A percentile compares a stretch with the other conserved stretches of the same genome.
Conservation (phyloP, 345 rosid genomes). For the Garcia nutans region DNA sequence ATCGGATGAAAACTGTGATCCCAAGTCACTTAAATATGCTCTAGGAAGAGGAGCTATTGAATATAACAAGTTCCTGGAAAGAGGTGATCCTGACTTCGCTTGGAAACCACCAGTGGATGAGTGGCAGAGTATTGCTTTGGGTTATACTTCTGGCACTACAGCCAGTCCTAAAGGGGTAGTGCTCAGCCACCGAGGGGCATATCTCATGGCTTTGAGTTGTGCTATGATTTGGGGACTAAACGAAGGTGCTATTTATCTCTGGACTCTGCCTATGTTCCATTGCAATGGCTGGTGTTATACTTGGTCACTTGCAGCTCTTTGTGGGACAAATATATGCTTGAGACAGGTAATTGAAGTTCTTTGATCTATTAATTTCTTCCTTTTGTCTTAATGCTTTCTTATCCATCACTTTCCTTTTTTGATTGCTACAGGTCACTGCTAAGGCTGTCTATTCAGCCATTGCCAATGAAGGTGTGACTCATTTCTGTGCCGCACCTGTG, state of each 20-base stretch:
- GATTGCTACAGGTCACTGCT: slow-evolving; percentile 60
- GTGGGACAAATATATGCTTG: slow-evolving; percentile 80
- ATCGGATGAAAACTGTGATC: slow-evolving; percentile 69
- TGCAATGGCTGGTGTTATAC: slow-evolving; percentile 89
- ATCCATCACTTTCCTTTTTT: not conserved
- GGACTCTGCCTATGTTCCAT: slow-evolving; percentile 98
- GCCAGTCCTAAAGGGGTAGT: slow-evolving; percentile 92
- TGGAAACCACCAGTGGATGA: slow-evolving; percentile 93
- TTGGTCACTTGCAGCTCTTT: slow-evolving; percentile 79
- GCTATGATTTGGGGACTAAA: slow-evolving; percentile 76
- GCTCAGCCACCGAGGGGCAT: slow-evolving; percentile 85
- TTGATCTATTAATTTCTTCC: not conserved
- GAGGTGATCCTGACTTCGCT: slow-evolving; percentile 64
- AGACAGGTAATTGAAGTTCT: slow-evolving; percentile 60
- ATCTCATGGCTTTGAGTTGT: slow-evolving; percentile 62
- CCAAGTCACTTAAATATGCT: slow-evolving; percentile 48
- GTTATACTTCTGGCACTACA: slow-evolving; percentile 92
- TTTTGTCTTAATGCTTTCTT: not conserved
- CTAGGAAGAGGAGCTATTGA: slow-evolving; percentile 66
- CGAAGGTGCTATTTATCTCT: slow-evolving; percentile 77
- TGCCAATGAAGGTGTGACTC: slow-evolving; percentile 64
- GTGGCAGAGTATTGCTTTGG: slow-evolving; percentile 93
- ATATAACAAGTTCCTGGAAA: slow-evolving; percentile 68
- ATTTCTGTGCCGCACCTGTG: slow-evolving; percentile 90
- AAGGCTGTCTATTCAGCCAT: slow-evolving; percentile 78